These are phyloP conservation scores for Scutellaria galericulata DNA, from an alignment of 257 asterid species.

Conservation along the genomic window DNA sequence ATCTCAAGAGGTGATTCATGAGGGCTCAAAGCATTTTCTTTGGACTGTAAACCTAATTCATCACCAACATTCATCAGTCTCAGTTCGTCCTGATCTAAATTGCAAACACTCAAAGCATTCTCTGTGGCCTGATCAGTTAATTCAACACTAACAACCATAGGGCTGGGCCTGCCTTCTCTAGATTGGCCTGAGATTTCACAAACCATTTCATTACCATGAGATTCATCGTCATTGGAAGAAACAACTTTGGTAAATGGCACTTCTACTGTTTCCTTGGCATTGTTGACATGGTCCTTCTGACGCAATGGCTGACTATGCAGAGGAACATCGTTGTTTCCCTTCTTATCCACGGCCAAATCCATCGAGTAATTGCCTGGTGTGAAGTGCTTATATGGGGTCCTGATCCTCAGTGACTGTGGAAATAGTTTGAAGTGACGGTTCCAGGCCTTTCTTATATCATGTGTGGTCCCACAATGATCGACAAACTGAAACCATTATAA, in stretches of 20 bases:
- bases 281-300: constrained; percentile 21
- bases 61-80: constrained; percentile 34
- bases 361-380: constrained; percentile 36
- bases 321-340: constrained; percentile 28
- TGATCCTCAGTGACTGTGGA: constrained; percentile 65
- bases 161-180: constrained; percentile 28
- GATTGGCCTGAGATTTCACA: constrained; percentile 32
- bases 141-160: constrained; percentile 30
- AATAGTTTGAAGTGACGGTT: constrained; percentile 70
- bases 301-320: constrained; percentile 34
- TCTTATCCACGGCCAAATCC: constrained; percentile 34
- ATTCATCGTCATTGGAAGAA: constrained; percentile 40
- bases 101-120: constrained; percentile 14
- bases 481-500: constrained; percentile 64
- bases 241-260: constrained; percentile 22
- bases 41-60: constrained; percentile 31
- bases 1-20: constrained; percentile 22
- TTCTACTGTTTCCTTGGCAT: constrained; percentile 32
- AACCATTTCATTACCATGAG: constrained; percentile 38
- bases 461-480: constrained; percentile 77
- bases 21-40: constrained; percentile 32
- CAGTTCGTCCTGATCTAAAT: constrained; percentile 30
- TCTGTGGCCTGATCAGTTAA: constrained; percentile 19
- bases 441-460: constrained; percentile 78
- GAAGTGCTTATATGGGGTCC: constrained; percentile 39